Percentiles rank a stretch among this genome's conserved stretches.
Conservation (phyloP, 2,329 filamentous ascomycete species). For the Fusarium euwallaceae region DNA sequence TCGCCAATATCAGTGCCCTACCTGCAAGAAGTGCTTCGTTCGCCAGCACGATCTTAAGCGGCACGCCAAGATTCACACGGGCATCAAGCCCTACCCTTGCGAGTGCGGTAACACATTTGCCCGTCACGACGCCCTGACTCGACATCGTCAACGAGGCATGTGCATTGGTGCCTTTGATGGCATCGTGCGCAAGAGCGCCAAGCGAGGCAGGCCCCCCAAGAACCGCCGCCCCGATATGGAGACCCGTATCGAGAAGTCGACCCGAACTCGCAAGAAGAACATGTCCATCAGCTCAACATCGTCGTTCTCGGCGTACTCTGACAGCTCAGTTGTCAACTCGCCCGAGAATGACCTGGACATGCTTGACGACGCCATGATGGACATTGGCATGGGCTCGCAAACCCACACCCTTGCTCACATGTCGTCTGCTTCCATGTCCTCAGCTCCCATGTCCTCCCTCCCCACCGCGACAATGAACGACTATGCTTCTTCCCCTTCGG, state of each 20-base stretch:
- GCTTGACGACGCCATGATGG: slow-evolving; percentile 62
- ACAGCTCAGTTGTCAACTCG: slow-evolving; percentile 68
- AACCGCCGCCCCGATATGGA: slow-evolving; percentile 72
- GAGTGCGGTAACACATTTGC: slow-evolving; percentile 96
- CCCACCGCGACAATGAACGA: slow-evolving; percentile 51
- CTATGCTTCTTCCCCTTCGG: slow-evolving; percentile 57
- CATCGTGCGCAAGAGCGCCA: slow-evolving; percentile 70
- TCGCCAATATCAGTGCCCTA: slow-evolving; percentile 92
- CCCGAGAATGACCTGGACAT: slow-evolving; percentile 63
- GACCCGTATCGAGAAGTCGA: slow-evolving; percentile 69
- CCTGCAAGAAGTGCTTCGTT: slow-evolving; percentile 95
- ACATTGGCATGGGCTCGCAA: slow-evolving; percentile 53
- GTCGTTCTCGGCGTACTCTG: slow-evolving; percentile 69
- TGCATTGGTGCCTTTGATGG: slow-evolving; percentile 96
- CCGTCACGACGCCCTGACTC: slow-evolving; percentile 92
- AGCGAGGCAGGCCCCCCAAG: slow-evolving; percentile 71
- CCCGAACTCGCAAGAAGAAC: slow-evolving; percentile 68
- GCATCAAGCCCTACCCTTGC: slow-evolving; percentile 95
- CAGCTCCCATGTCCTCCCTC: slow-evolving; percentile 57
- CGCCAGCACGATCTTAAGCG: slow-evolving; percentile 97
- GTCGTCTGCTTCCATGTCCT: slow-evolving; percentile 64
- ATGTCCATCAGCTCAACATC: slow-evolving; percentile 62
- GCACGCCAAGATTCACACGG: slow-evolving; percentile 97
- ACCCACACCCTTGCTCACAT: slow-evolving; percentile 52
- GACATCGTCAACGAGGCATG: slow-evolving; percentile 95